Conservation (phyloP, 129 eudicot species). For the Cynara cardunculus region DNA sequence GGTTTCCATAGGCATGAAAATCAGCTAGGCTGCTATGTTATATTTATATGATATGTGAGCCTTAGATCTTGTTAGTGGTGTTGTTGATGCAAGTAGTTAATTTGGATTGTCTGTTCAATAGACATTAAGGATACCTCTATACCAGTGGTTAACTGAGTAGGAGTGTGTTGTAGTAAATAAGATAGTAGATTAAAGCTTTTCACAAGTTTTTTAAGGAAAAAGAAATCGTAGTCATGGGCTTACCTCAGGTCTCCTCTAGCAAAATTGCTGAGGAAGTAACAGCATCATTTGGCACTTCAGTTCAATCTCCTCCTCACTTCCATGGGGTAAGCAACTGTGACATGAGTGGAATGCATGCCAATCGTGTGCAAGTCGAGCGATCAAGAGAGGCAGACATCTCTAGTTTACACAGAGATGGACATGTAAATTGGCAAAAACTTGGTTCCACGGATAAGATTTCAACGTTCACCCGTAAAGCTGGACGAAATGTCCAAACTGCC, state of each 20-base stretch:
- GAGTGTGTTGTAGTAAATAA: constrained; percentile 13
- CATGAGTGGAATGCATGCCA: constrained; percentile 50
- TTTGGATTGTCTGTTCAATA: neutral
- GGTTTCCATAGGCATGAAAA: constrained; percentile 24
- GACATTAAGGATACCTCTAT: neutral
- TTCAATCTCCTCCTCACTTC: constrained; percentile 54
- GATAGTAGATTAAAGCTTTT: constrained; percentile 5
- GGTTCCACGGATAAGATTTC: constrained; percentile 38
- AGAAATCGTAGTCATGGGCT: constrained; percentile 54
- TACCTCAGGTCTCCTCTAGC: constrained; percentile 74
- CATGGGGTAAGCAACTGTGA: constrained; percentile 52
- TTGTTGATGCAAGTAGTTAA: neutral
- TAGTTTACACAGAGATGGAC: constrained; percentile 47
- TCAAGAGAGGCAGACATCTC: constrained; percentile 32
- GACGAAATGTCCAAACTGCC: constrained; percentile 47
- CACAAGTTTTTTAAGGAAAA: neutral
- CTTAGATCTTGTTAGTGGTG: constrained; percentile 12
- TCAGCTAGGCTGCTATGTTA: constrained; percentile 24
- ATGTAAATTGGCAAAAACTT: constrained; percentile 43
- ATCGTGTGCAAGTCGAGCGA: constrained; percentile 32
- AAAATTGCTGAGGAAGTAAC: constrained; percentile 61
- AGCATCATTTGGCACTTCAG: constrained; percentile 57
- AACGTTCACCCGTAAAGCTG: constrained; percentile 32
- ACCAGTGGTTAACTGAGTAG: neutral
- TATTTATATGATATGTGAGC: constrained; percentile 5